Conservation (phyloP, 139 green algal species). For the Micromonas pusilla region DNA sequence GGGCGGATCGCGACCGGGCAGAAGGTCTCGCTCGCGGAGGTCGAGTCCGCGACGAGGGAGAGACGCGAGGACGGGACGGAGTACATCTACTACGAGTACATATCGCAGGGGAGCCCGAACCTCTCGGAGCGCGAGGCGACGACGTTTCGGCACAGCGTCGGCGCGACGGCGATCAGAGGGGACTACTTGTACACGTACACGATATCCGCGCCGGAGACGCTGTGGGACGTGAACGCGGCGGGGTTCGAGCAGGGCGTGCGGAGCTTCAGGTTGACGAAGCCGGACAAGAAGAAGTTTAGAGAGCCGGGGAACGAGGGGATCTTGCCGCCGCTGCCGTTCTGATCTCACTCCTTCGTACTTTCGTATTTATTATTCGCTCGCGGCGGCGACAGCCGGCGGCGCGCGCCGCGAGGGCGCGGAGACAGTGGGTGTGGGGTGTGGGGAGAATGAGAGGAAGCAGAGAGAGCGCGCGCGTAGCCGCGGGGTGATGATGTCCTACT, state of each 20-base stretch:
- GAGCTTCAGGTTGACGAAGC: neutral
- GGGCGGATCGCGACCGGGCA: constrained; percentile 62
- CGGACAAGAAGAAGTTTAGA: neutral
- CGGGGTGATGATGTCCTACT: too few species aligned
- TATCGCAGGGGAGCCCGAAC: constrained; percentile 50
- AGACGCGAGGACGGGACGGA: neutral
- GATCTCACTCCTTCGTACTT: too few species aligned
- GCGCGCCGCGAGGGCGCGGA: too few species aligned
- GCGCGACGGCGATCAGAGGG: neutral
- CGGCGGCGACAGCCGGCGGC: too few species aligned
- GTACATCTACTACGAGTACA: constrained; percentile 77
- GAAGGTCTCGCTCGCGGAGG: constrained; percentile 59
- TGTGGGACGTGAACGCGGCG: constrained; percentile 8
- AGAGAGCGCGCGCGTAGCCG: too few species aligned
- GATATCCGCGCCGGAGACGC: constrained; percentile 4
- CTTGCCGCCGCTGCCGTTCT: neutral
- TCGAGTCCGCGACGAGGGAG: constrained; percentile 48
- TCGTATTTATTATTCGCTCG: too few species aligned
- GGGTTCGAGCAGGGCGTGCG: constrained; percentile 1
- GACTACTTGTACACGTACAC: constrained; percentile 20
- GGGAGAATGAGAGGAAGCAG: too few species aligned
- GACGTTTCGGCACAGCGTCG: constrained; percentile 13
- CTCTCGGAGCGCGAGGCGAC: constrained; percentile 6
- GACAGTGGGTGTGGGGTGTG: too few species aligned
- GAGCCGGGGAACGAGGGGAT: constrained; percentile 8